A percentile compares a stretch with the other conserved stretches of the same genome.
phyloP scores from a whole-genome alignment of 1,284 basidiomycete genomes.

The Megacollybia platyphylla region DNA sequence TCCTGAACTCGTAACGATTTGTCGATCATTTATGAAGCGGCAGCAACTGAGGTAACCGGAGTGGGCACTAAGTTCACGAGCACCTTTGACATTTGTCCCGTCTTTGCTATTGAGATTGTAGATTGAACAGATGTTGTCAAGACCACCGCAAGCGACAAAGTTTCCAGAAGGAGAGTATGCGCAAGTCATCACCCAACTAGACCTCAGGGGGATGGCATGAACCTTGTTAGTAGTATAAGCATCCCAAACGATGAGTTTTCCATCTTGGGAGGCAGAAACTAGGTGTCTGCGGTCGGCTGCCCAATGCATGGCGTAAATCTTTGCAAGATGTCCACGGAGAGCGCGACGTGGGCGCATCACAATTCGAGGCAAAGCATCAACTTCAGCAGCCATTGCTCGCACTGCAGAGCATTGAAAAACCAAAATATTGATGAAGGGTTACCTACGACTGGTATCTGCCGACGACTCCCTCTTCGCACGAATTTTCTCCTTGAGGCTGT shows the following conservation, averaged over 20 bases:
- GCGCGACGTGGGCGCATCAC: slow-evolving; percentile 92
- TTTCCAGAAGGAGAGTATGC: slow-evolving; percentile 96
- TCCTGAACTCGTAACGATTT: slow-evolving; percentile 94
- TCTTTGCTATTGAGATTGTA: slow-evolving; percentile 83
- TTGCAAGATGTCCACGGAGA: slow-evolving; percentile 93
- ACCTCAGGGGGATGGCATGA: slow-evolving; percentile 94
- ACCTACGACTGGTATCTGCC: slow-evolving; percentile 90
- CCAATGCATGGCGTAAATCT: slow-evolving; percentile 99
- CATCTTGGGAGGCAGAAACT: slow-evolving; percentile 97
- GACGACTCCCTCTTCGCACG: slow-evolving; percentile 89
- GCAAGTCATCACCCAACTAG: slow-evolving; percentile 99
- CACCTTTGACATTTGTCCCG: slow-evolving; percentile 58
- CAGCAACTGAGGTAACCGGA: slow-evolving; percentile 97
- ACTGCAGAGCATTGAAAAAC: slow-evolving; percentile 31
- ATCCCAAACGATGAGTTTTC: slow-evolving; percentile 99
- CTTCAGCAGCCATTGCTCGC: slow-evolving; percentile 92
- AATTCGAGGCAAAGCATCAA: slow-evolving; percentile 89
- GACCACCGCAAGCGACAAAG: slow-evolving; percentile 95
- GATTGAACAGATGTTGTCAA: slow-evolving; percentile 98
- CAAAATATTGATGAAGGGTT: slow-evolving; percentile 2
- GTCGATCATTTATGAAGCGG: slow-evolving; percentile 95
- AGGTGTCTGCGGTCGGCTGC: slow-evolving; percentile 92
- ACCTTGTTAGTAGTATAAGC: slow-evolving; percentile 99
- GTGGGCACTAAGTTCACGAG: slow-evolving; percentile 89
- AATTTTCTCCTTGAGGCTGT: slow-evolving; percentile 96